phyloP scores from a whole-genome alignment of 2,329 filamentous ascomycete species.

The Cordyceps cateniannulata region DNA sequence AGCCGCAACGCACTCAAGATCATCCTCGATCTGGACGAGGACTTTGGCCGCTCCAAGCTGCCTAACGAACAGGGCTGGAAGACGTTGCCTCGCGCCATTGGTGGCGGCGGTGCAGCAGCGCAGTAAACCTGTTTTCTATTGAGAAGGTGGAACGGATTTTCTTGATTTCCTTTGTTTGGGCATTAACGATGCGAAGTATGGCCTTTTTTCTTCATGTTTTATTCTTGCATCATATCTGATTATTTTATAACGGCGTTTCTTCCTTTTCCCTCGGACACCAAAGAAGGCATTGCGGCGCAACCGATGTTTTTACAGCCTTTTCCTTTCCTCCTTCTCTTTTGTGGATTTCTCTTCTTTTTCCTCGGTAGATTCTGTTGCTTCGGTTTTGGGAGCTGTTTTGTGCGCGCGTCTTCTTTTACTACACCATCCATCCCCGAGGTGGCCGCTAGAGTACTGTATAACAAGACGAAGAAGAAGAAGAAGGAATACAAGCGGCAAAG shows the following conservation, averaged over 20 bases:
- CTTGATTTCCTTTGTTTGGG: conserved; percentile 5
- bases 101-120: conserved; percentile 27
- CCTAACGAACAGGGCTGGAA: conserved; percentile 48
- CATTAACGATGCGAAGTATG: conserved; percentile 8
- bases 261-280: neutral
- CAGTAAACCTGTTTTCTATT: neutral
- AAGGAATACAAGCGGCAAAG: too few relatives aligned
- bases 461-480: neutral
- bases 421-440: too few relatives aligned
- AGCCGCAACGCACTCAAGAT: conserved; percentile 93
- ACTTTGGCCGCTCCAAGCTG: conserved; percentile 73
- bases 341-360: neutral
- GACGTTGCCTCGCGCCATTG: conserved; percentile 43
- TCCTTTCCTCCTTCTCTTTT: neutral
- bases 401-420: neutral
- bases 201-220: conserved; percentile 9
- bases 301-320: conserved; percentile 1
- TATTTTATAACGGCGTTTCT: conserved; percentile 8
- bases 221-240: conserved; percentile 12
- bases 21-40: conserved; percentile 87
- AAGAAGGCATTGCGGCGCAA: conserved; percentile 11
- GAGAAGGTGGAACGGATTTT: neutral
- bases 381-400: neutral
- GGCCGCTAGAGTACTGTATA: neutral
- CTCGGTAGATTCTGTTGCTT: neutral